A percentile compares a stretch with the other conserved stretches of the same genome.
These are phyloP conservation scores for Aspergillus pseudonomiae DNA, from an alignment of 2,329 filamentous ascomycete genomes.

Conservation along the genomic window DNA sequence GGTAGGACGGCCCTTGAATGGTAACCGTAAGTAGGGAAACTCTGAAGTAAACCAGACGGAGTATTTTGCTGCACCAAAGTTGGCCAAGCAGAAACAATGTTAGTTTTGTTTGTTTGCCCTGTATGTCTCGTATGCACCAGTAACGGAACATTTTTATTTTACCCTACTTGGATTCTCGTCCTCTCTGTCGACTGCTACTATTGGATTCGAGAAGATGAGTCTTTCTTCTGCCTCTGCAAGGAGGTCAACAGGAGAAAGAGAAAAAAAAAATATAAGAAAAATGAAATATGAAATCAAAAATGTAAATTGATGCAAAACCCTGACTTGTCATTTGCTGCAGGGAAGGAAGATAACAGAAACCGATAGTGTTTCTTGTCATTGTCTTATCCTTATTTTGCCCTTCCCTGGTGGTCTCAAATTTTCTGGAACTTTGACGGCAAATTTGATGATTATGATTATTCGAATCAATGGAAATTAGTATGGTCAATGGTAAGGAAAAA, in stretches of 20 bases:
- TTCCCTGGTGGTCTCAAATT: background rate
- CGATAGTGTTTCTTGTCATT: constrained; percentile 11
- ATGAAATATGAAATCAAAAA: background rate
- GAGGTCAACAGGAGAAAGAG: background rate
- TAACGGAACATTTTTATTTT: constrained; percentile 1
- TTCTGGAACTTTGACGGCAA: constrained; percentile 5
- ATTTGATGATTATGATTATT: constrained; percentile 14
- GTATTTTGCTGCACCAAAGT: constrained; percentile 13
- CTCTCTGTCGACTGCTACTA: background rate
- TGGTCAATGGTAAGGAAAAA: background rate
- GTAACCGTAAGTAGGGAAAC: background rate
- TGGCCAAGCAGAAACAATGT: constrained; percentile 12
- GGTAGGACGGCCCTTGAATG: constrained; percentile 21
- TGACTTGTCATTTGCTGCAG: constrained; percentile 1
- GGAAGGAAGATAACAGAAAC: constrained; percentile 5
- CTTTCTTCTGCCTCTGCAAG: constrained; percentile 17
- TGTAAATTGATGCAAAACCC: background rate
- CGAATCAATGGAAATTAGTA: constrained; percentile 12
- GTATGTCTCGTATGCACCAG: constrained; percentile 13
- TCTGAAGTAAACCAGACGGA: constrained; percentile 13
- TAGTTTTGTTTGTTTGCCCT: constrained; percentile 11
- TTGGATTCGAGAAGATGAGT: background rate
- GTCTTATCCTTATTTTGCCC: constrained; percentile 11
- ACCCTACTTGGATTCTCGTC: background rate
- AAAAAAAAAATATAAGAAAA: background rate